A percentile compares a stretch with the other conserved stretches of the same genome.
These are phyloP conservation scores for Hordeum pubiflorum DNA, from an alignment of 202 grass and related monocot species.

Conservation along the genomic window DNA sequence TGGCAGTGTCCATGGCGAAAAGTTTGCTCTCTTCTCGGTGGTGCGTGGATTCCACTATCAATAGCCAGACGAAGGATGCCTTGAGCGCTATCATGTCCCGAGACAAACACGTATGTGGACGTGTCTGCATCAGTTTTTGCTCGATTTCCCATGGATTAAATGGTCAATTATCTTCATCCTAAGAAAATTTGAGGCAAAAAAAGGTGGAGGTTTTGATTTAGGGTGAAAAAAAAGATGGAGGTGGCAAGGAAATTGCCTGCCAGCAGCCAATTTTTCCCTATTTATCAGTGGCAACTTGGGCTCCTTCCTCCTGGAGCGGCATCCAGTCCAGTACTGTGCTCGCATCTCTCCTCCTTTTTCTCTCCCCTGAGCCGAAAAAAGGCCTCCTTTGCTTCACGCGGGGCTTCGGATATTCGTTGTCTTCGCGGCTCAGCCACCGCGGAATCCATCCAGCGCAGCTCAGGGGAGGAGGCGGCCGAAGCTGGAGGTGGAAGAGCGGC, in stretches of 20 bases:
- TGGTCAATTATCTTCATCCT: no score
- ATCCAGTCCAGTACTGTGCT: neutral
- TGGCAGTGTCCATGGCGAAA: no score
- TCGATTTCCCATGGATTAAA: no score
- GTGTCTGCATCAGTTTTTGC: no score
- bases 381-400: neutral
- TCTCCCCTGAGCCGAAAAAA: neutral
- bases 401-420: constrained; percentile 31
- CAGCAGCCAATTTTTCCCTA: neutral
- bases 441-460: neutral
- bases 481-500: constrained; percentile 23
- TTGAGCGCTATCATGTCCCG: neutral
- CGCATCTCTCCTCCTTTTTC: neutral
- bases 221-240: neutral
- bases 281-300: neutral
- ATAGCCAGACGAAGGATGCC: neutral
- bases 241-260: neutral
- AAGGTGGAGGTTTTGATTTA: no score
- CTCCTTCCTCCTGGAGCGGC: neutral
- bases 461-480: neutral
- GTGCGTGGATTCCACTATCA: no score
- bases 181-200: neutral
- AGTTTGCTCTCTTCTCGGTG: neutral
- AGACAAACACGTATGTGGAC: no score
- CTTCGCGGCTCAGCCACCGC: neutral